A percentile compares a stretch with the other conserved stretches of the same genome.
Conservation (phyloP, 768 basidiomycete genomes). For the Phlebiopsis gigantea region DNA sequence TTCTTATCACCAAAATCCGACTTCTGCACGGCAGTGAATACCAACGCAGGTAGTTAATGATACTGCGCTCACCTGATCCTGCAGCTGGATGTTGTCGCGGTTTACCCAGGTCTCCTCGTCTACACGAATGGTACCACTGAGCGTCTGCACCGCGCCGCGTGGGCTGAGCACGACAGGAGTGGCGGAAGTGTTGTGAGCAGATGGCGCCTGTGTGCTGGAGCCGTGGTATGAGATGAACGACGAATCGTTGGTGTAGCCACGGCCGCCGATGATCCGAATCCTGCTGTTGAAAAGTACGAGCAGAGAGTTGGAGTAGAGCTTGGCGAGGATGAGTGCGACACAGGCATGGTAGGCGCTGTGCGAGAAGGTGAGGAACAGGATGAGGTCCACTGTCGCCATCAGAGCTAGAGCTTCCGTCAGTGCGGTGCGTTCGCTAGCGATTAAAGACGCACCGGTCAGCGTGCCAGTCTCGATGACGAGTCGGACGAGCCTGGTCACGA, state of each 20-base stretch:
- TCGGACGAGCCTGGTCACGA: background rate
- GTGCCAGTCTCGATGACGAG: constrained; percentile 7
- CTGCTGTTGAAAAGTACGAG: constrained; percentile 8
- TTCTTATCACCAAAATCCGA: too few species aligned
- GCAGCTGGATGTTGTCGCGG: background rate
- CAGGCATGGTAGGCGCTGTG: background rate
- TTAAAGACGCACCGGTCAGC: background rate
- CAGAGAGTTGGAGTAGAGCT: constrained; percentile 6
- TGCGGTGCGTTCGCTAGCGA: background rate
- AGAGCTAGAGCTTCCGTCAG: background rate
- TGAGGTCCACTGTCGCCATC: background rate
- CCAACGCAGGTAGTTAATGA: too few species aligned
- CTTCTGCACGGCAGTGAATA: too few species aligned
- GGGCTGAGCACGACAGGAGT: too few species aligned
- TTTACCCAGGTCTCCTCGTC: background rate
- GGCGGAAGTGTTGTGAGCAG: background rate
- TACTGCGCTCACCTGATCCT: background rate
- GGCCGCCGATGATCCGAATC: background rate
- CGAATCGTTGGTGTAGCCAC: background rate
- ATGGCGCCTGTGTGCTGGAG: background rate
- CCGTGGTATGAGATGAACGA: background rate
- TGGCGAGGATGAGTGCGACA: background rate
- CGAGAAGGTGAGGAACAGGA: background rate
- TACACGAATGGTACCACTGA: background rate
- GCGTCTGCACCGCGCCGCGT: too few species aligned